Evolutionary conservation across 2,329 filamentous ascomycete genomes (phyloP), one percentile per base, ranked within the genome.

Genomic region (Phaeophleospora eucalypticola): DNA sequence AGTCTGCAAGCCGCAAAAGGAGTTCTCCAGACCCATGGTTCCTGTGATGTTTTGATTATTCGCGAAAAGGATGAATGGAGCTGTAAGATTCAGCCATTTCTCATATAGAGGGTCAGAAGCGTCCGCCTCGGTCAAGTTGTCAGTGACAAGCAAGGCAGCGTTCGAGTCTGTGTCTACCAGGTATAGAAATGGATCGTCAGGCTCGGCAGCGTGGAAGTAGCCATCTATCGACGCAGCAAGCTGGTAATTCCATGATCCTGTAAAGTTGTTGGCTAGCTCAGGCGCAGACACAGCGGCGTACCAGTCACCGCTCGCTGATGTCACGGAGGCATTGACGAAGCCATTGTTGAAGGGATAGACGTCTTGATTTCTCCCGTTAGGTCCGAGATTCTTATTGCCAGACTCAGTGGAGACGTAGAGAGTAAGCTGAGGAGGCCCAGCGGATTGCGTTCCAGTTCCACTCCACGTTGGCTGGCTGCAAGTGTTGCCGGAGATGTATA

Each of bases 401-500:
- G 60, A 47, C 15, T 44, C 52, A 2, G 81, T 80, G 2, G 89
- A 94, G 39, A 95, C 74, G 60, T 86, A 95, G 8, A 97, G 71
- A 10, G 79, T 79, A 41, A 97, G 77, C 59, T 95, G 89, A 1
- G 86, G 84, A 1, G 71, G 65, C 12, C 57, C 58, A 9, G 56
- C 61, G 12, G 69, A 66, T 42, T 69, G 72, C 18, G 72, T 70
- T 9, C 71, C 68, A 2, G 71, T 71, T 7, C 69, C 71, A 34
- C 78, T 79, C 34, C 76, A 72, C 16, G 68, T 64, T 10, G 91
- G 93, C 59, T 94, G 89, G 19, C 80, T 68, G 67, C 93, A 98
- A 1, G 87, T 90, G 56, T 89, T 97, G 36, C 89, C 82, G 2
- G 89, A 89, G 44, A 98, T 77, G 66, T 86, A 96, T 2, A 97